Conservation (phyloP, 164 flowering plant genomes). For the Vitis rotundifolia region DNA sequence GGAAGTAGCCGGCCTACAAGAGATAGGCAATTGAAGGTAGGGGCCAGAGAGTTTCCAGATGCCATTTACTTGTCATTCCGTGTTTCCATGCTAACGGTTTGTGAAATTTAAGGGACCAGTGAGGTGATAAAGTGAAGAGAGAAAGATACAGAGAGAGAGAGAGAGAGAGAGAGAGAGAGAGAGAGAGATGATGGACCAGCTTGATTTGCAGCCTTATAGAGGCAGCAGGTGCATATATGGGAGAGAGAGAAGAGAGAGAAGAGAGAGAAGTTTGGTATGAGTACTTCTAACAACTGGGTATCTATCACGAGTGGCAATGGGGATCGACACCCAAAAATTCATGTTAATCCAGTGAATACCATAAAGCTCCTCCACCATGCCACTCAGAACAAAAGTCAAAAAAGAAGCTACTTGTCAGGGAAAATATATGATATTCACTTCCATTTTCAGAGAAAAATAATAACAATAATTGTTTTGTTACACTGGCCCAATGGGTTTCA, state of each 20-base stretch:
- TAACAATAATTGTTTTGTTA: too few relatives aligned
- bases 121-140: too few relatives aligned
- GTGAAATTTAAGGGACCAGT: constrained; percentile 9
- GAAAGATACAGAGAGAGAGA: not conserved
- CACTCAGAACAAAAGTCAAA: too few relatives aligned
- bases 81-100: constrained; percentile 24
- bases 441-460: too few relatives aligned
- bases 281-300: not conserved
- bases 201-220: constrained; percentile 3
- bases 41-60: constrained; percentile 4
- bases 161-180: not conserved
- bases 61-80: constrained; percentile 24
- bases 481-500: too few relatives aligned
- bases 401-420: too few relatives aligned
- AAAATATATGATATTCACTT: too few relatives aligned
- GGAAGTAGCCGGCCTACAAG: constrained; percentile 16
- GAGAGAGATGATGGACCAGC: not conserved
- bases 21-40: constrained; percentile 4
- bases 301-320: constrained; percentile 8
- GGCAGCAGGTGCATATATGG: not conserved
- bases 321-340: constrained; percentile 9
- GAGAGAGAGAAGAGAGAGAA: not conserved
- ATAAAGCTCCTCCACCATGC: not conserved
- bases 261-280: not conserved
- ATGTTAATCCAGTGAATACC: constrained; percentile 10